phyloP scores from a whole-genome alignment of 371 early-diverging fungal species.

The Actinomortierella wolfii region DNA sequence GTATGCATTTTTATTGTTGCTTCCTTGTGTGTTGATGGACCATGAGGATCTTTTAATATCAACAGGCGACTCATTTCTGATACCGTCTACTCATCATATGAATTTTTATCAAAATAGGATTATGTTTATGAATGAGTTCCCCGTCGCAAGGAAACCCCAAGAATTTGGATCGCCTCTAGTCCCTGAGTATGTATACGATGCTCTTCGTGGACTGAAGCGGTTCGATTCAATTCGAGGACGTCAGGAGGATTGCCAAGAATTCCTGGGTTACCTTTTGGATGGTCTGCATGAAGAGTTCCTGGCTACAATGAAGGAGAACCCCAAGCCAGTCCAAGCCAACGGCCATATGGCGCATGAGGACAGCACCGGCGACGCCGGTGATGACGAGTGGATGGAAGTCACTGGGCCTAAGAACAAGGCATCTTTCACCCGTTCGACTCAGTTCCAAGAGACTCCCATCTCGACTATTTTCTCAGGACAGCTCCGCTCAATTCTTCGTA shows the following conservation, averaged over 20 bases:
- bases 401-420: slow-evolving; percentile 81
- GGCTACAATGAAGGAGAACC: slow-evolving; percentile 43
- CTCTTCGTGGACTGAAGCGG: slow-evolving; percentile 76
- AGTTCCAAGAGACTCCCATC: slow-evolving; percentile 78
- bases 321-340: not conserved
- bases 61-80: not conserved
- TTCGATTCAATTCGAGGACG: slow-evolving; percentile 87
- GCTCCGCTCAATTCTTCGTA: slow-evolving; percentile 76
- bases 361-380: slow-evolving; percentile 17
- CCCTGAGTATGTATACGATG: slow-evolving; percentile 93
- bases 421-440: slow-evolving; percentile 53
- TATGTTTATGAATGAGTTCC: slow-evolving; percentile 79
- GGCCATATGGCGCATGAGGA: slow-evolving; percentile 5
- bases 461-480: slow-evolving; percentile 87
- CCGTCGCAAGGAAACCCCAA: slow-evolving; percentile 46
- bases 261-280: slow-evolving; percentile 89
- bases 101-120: slow-evolving; percentile 51
- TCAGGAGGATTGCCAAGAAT: slow-evolving; percentile 98
- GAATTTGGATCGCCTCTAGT: slow-evolving; percentile 82
- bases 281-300: slow-evolving; percentile 94
- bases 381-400: slow-evolving; percentile 87
- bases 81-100: not conserved
- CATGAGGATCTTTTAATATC: not conserved
- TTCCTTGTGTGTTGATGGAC: not conserved
- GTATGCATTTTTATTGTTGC: slow-evolving; percentile 48